Evolutionary conservation across 805 yeast genomes (phyloP).

Genomic region (Suhomyces pyralidae): DNA sequence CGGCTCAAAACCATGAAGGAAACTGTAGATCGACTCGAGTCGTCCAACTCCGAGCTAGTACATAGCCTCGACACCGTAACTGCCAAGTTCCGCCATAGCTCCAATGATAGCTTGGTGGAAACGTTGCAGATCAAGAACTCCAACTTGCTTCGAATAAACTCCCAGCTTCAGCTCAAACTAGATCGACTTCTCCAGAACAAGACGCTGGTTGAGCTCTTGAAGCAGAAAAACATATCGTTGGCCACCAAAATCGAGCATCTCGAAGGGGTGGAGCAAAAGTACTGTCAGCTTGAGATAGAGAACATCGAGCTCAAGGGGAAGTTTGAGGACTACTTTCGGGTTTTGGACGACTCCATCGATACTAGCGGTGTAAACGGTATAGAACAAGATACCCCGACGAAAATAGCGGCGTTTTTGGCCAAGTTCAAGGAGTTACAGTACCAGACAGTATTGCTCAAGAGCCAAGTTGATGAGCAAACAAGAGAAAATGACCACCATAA

Average conservation of each 20-base stretch:
- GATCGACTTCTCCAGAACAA: slow-evolving; percentile 48
- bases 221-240: slow-evolving; percentile 51
- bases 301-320: slow-evolving; percentile 47
- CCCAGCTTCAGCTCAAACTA: slow-evolving; percentile 51
- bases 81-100: slow-evolving; percentile 7
- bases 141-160: slow-evolving; percentile 46
- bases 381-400: slow-evolving; percentile 16
- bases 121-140: slow-evolving; percentile 28
- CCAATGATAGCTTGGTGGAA: slow-evolving; percentile 10
- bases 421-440: slow-evolving; percentile 34
- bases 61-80: slow-evolving; percentile 29
- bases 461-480: slow-evolving; percentile 26
- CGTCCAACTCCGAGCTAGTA: slow-evolving; percentile 29
- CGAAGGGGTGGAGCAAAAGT: slow-evolving; percentile 43
- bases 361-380: slow-evolving; percentile 15
- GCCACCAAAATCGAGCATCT: slow-evolving; percentile 34
- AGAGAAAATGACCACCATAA: slow-evolving; percentile 15
- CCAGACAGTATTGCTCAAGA: slow-evolving; percentile 34
- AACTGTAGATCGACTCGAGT: slow-evolving; percentile 25
- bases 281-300: slow-evolving; percentile 49
- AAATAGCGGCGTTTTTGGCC: slow-evolving; percentile 25
- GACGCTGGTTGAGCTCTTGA: slow-evolving; percentile 49
- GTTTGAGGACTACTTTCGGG: slow-evolving; percentile 44
- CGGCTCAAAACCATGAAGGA: slow-evolving; percentile 30
- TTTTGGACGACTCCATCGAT: slow-evolving; percentile 21